phyloP scores from a whole-genome alignment of 129 eudicot species.

The Flaveria linearis region DNA sequence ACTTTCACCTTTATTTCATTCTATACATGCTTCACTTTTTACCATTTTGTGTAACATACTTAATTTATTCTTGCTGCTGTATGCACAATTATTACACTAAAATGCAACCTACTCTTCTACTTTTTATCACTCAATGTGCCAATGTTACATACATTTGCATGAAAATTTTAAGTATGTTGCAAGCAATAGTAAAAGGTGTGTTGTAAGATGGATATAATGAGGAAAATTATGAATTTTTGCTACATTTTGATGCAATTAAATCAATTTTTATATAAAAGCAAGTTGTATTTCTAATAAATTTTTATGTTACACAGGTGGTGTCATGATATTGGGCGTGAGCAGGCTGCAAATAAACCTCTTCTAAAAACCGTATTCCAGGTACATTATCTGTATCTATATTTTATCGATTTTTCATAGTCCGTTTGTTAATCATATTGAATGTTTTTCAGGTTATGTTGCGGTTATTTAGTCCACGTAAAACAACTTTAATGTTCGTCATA shows the following conservation, averaged over 20 bases:
- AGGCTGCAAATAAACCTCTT: constrained; percentile 61
- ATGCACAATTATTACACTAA: background rate
- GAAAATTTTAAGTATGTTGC: background rate
- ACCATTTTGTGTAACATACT: background rate
- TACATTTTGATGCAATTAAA: background rate
- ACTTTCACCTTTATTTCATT: background rate
- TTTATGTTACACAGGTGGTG: constrained; percentile 46
- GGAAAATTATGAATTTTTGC: background rate
- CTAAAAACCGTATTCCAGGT: constrained; percentile 59
- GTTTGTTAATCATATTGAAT: constrained; percentile 1
- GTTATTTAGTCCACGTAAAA: constrained; percentile 59
- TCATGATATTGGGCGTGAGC: constrained; percentile 71
- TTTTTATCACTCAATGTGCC: background rate
- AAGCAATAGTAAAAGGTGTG: background rate
- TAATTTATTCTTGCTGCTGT: background rate
- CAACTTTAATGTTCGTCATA: constrained; percentile 61
- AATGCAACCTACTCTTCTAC: background rate
- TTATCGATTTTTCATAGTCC: background rate
- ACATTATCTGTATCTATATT: background rate
- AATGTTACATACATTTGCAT: background rate
- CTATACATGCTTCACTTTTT: background rate
- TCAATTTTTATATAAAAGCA: background rate
- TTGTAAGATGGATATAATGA: background rate
- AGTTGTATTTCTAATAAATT: background rate
- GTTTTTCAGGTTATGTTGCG: constrained; percentile 55